phyloP scores from a whole-genome alignment of 768 basidiomycete species.

The Suillus lakei region DNA sequence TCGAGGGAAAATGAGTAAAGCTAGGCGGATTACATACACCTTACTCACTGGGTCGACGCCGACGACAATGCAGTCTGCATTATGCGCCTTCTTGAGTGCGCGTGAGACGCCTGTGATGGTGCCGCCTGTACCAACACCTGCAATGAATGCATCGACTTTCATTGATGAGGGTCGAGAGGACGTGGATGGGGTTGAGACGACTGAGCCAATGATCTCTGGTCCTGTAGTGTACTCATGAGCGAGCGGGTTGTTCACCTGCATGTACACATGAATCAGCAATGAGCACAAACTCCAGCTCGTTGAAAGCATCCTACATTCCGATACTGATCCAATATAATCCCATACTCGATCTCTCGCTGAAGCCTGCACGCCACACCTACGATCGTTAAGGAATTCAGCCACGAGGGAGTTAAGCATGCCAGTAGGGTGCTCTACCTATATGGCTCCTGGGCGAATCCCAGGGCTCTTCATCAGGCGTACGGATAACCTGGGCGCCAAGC shows the following conservation, averaged over 20 bases:
- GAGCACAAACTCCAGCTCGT: background rate
- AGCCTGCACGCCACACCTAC: constrained; percentile 84
- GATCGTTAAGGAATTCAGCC: constrained; percentile 88
- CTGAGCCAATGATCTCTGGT: constrained; percentile 87
- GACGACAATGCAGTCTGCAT: constrained; percentile 74
- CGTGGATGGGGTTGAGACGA: constrained; percentile 68
- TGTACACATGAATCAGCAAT: constrained; percentile 10
- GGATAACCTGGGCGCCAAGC: constrained; percentile 91
- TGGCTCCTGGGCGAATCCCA: constrained; percentile 92
- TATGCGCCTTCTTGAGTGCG: constrained; percentile 80
- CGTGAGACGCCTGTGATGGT: constrained; percentile 89
- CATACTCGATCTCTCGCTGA: constrained; percentile 77
- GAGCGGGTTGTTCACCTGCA: constrained; percentile 81
- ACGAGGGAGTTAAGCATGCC: constrained; percentile 50
- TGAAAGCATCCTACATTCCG: constrained; percentile 56
- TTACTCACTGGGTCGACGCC: constrained; percentile 85
- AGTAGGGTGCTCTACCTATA: constrained; percentile 70
- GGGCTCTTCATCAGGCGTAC: constrained; percentile 89
- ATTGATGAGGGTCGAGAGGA: constrained; percentile 61
- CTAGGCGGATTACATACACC: background rate
- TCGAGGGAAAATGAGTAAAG: constrained; percentile 33
- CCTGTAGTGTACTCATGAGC: constrained; percentile 93
- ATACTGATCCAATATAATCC: constrained; percentile 94
- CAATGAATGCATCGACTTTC: constrained; percentile 82
- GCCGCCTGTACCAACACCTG: constrained; percentile 93